Percentiles rank a stretch among this genome's conserved stretches.
Evolutionary conservation across 2,329 filamentous ascomycete species (phyloP).

Genomic region (Neopestalotiopsis sp.): DNA sequence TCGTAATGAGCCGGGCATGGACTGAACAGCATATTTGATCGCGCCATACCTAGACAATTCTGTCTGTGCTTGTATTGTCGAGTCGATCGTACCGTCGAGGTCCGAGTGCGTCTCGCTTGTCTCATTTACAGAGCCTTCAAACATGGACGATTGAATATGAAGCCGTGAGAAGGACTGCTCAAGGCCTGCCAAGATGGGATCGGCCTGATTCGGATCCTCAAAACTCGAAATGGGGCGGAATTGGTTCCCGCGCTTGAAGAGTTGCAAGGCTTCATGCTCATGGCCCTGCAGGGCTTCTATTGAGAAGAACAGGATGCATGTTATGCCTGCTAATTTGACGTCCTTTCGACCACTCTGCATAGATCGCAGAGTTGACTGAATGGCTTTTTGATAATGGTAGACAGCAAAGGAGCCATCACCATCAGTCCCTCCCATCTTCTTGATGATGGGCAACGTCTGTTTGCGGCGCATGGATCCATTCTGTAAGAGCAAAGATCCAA

Average conservation of each 20-base stretch:
- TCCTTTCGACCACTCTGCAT: not conserved
- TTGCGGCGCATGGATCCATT: not conserved
- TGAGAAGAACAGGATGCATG: constrained; percentile 14
- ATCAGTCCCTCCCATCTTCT: too few relatives aligned
- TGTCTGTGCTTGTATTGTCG: constrained; percentile 1
- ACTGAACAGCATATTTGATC: not conserved
- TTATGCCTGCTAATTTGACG: constrained; percentile 4
- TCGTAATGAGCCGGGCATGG: not conserved
- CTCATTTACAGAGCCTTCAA: not conserved
- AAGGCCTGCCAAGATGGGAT: not conserved
- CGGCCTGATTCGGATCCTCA: not conserved
- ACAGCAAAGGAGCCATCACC: not conserved
- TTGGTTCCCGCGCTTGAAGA: constrained; percentile 4
- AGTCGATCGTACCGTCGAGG: not conserved
- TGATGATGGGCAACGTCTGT: not conserved
- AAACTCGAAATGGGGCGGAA: not conserved
- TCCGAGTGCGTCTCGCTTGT: not conserved
- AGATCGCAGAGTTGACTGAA: not conserved
- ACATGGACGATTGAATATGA: constrained; percentile 8
- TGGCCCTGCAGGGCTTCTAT: constrained; percentile 13
- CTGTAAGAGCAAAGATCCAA: constrained; percentile 24
- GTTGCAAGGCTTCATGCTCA: constrained; percentile 10
- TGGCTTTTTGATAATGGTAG: constrained; percentile 10
- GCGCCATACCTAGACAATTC: constrained; percentile 3
- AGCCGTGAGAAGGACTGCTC: not conserved